Conservation (phyloP, 208 protist genomes). For the Acanthamoeba triangularis region DNA sequence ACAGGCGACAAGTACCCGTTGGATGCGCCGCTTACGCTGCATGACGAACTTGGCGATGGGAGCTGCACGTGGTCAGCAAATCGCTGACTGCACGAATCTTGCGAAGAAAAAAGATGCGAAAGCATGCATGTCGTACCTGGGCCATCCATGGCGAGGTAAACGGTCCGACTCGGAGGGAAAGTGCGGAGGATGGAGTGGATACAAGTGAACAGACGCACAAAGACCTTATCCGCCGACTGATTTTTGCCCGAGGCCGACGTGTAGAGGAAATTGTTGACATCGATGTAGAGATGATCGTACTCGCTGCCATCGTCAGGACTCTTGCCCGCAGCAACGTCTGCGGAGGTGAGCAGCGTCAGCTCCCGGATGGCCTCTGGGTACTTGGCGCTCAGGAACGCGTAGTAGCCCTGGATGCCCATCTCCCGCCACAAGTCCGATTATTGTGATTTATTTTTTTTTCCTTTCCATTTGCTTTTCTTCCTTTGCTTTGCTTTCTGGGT, state of each 20-base stretch:
- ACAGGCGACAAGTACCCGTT: neutral
- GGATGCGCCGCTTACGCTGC: neutral
- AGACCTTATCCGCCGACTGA: neutral
- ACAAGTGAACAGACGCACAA: neutral
- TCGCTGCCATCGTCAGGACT: neutral
- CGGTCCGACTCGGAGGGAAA: slow-evolving; percentile 2
- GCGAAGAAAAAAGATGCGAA: neutral
- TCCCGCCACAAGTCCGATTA: neutral
- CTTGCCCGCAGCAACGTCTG: neutral
- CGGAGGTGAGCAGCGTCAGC: neutral
- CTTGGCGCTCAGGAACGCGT: slow-evolving; percentile 42
- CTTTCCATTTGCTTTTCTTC: neutral
- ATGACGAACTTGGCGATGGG: slow-evolving; percentile 73
- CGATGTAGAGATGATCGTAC: slow-evolving; percentile 68
- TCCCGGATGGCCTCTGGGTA: slow-evolving; percentile 30
- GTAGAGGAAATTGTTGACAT: slow-evolving; percentile 77
- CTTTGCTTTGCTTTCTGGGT: too few species aligned
- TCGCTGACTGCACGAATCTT: too few species aligned
- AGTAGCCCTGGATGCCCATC: slow-evolving; percentile 68
- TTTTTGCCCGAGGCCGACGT: neutral
- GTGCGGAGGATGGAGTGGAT: slow-evolving; percentile 33
- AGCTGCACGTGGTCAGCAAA: slow-evolving; percentile 17
- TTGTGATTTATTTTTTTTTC: neutral
- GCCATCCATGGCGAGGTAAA: slow-evolving; percentile 64
- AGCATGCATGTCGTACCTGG: slow-evolving; percentile 48